Percentiles rank a stretch among this genome's conserved stretches.
Conservation (phyloP, 164 flowering plant species). For the Nymphaea colorata region DNA sequence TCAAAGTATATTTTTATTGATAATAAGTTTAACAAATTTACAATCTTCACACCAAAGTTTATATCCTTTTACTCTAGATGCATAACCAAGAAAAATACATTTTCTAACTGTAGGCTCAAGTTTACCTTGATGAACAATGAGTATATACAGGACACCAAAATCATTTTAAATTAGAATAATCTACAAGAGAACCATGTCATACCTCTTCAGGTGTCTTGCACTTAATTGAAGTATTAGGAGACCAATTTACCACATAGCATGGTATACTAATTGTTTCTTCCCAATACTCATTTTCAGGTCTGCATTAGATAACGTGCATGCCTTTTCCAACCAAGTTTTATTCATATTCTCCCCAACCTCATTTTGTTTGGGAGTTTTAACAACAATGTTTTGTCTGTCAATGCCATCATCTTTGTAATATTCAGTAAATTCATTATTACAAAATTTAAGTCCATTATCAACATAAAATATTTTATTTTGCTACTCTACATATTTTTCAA, state of each 20-base stretch:
- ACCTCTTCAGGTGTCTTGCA: slow-evolving; percentile 2
- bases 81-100: not conserved
- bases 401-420: slow-evolving; percentile 1
- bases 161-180: not conserved
- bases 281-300: not conserved
- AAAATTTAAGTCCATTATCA: slow-evolving; percentile 1
- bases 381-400: not conserved
- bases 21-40: not conserved
- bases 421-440: not conserved
- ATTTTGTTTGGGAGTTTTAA: not conserved
- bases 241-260: slow-evolving; percentile 1
- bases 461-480: not conserved
- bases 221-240: not conserved
- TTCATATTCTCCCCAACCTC: not conserved
- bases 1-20: slow-evolving; percentile 8
- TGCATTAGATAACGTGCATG: not conserved
- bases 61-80: slow-evolving; percentile 3
- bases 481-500: too few relatives aligned
- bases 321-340: not conserved
- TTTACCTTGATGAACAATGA: not conserved
- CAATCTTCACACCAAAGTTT: slow-evolving; percentile 2
- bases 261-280: not conserved
- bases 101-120: not conserved
- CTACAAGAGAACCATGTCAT: not conserved
- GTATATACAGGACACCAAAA: slow-evolving; percentile 1